Evolutionary conservation across 257 asterid species (phyloP).

Genomic region (Phtheirospermum japonicum): DNA sequence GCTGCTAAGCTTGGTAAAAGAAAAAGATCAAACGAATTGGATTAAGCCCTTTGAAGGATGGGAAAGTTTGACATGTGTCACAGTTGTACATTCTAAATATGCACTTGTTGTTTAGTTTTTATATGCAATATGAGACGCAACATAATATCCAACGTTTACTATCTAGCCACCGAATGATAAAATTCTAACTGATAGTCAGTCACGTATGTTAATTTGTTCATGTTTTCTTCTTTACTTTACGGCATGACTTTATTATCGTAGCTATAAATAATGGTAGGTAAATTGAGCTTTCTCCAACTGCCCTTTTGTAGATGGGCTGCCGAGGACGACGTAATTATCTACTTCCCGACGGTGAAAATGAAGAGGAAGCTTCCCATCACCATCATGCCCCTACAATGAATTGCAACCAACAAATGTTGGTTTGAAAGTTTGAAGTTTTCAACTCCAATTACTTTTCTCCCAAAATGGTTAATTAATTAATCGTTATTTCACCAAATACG

Average conservation of each 20-base stretch:
- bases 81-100: too few relatives aligned
- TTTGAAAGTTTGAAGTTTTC: neutral
- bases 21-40: too few relatives aligned
- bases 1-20: too few relatives aligned
- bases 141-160: too few relatives aligned
- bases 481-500: neutral
- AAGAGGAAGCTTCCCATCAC: slow-evolving; percentile 86
- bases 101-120: too few relatives aligned
- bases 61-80: too few relatives aligned
- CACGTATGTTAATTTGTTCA: neutral
- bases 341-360: slow-evolving; percentile 91
- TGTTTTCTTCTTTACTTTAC: neutral
- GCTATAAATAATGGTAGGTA: slow-evolving; percentile 27
- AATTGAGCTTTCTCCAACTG: slow-evolving; percentile 26
- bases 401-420: slow-evolving; percentile 28
- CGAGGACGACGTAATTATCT: slow-evolving; percentile 71
- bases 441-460: neutral
- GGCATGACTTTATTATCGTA: too few relatives aligned
- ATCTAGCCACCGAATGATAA: too few relatives aligned
- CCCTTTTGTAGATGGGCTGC: slow-evolving; percentile 66
- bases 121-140: too few relatives aligned
- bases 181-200: too few relatives aligned
- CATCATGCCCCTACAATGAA: slow-evolving; percentile 52
- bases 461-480: neutral
- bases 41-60: too few relatives aligned